Base-by-base conservation (phyloP, 2,329 filamentous ascomycete species). In the Chaetomiaceae sp. region DNA sequence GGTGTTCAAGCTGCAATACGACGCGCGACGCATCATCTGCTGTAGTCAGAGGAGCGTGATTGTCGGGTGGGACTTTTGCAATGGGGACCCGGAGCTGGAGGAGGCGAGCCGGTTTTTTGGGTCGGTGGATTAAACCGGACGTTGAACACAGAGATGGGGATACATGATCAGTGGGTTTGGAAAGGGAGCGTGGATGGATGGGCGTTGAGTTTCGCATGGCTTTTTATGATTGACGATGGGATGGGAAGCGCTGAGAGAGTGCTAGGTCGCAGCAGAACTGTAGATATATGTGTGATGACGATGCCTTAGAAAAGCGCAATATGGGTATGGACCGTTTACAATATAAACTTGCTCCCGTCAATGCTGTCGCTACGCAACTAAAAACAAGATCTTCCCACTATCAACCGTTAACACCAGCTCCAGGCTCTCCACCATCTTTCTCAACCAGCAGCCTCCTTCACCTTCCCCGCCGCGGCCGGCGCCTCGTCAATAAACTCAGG, bases 21-120 rank as follows among this genome's bases (percentile, higher is more conserved):
- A 99, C 67, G 89, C 91, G 1, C 82, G 91, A 20, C 85, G 91
- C 63, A 95, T 99, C 61, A 87, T 99, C 51, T 96, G 91, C 73
- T 96, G 92, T 68, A 94, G 88, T 59, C 91, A 97, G 69, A 90
- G 94, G 53, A 85, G 85, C 36, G 84, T 87, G 15, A 97, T 99
- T 65, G 90, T 97, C 0, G 94, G 91, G 0, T 99, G 94, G 94
- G 94, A 99, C 69, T 99, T 97, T 77, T 94, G 91, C 55, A 89
- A 91, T 61, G 87, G 83, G 4, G 91, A 99, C 60, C 71, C 80
- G 51, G 87, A 95, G 62, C 80, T 96, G 49, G 82, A 89, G 51
- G 85, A 89, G 66, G 88, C 87, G 6, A 83, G 84, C 59, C 80
- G 81, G 33, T 95, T 95, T 66, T 96, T 95, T 67, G 84, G 78